Evolutionary conservation across 306 rosid genomes (phyloP).

Genomic region (Dryas octopetala): DNA sequence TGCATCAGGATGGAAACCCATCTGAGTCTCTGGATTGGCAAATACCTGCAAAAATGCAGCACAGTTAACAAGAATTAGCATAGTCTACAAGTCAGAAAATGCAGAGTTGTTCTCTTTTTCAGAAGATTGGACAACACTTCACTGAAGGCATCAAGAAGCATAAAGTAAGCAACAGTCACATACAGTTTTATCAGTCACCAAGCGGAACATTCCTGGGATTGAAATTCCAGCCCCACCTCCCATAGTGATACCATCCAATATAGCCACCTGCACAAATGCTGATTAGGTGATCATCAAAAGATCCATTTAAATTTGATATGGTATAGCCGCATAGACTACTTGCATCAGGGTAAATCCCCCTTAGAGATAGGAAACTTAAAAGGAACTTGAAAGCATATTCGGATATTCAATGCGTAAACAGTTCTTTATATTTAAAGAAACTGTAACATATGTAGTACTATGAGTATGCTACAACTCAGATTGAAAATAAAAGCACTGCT

Average conservation of each 20-base stretch:
- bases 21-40: slow-evolving; percentile 85
- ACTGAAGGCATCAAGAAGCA: neutral
- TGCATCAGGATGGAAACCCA: slow-evolving; percentile 97
- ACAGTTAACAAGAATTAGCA: slow-evolving; percentile 2
- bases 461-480: neutral
- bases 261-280: slow-evolving; percentile 61
- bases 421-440: neutral
- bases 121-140: neutral
- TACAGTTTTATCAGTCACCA: slow-evolving; percentile 92
- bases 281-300: slow-evolving; percentile 28
- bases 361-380: neutral
- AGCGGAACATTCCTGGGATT: slow-evolving; percentile 80
- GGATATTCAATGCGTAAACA: neutral
- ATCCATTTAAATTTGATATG: neutral
- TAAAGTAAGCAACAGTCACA: slow-evolving; percentile 32
- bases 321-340: no score
- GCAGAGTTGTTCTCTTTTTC: neutral
- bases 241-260: slow-evolving; percentile 86
- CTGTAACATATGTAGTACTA: neutral
- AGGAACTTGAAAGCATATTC: slow-evolving; percentile 6
- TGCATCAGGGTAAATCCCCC: no score
- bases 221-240: slow-evolving; percentile 96
- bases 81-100: neutral
- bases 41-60: slow-evolving; percentile 52
- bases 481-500: neutral